A percentile compares a stretch with the other conserved stretches of the same genome.
These are phyloP conservation scores for Musa troglodytarum DNA, from an alignment of 176 grass and related monocot species.

Conservation along the genomic window DNA sequence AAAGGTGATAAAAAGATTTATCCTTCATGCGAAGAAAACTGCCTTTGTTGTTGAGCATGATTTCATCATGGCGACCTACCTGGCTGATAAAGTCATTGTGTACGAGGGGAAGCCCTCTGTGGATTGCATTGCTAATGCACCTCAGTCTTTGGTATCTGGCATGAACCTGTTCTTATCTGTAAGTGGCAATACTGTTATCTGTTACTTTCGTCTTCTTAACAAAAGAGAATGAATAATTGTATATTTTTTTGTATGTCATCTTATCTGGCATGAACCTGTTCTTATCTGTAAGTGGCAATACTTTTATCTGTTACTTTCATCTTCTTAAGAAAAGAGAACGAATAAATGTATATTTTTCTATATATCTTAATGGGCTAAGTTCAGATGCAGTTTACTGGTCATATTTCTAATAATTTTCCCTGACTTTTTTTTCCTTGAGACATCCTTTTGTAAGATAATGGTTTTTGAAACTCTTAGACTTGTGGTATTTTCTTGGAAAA, in stretches of 20 bases:
- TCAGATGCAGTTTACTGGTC: too few species aligned
- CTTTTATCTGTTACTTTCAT: not conserved
- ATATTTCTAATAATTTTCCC: too few species aligned
- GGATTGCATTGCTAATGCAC: slow-evolving; percentile 60
- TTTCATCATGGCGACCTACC: slow-evolving; percentile 92
- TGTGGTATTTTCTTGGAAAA: too few species aligned
- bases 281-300: slow-evolving; percentile 47
- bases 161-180: slow-evolving; percentile 86
- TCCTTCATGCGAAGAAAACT: slow-evolving; percentile 86
- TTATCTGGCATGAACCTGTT: slow-evolving; percentile 84
- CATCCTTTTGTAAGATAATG: too few species aligned
- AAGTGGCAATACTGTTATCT: slow-evolving; percentile 17
- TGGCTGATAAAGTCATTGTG: slow-evolving; percentile 82
- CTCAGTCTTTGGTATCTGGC: slow-evolving; percentile 69
- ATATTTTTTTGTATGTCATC: too few species aligned
- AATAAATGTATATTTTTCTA: too few species aligned
- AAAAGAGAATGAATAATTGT: too few species aligned
- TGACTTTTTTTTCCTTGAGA: too few species aligned
- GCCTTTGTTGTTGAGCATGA: slow-evolving; percentile 93
- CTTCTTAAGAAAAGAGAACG: too few species aligned
- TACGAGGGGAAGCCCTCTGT: slow-evolving; percentile 70
- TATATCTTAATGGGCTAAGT: too few species aligned
- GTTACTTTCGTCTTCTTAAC: not conserved
- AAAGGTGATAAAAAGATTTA: slow-evolving; percentile 94
- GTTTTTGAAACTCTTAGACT: too few species aligned